phyloP scores from a whole-genome alignment of 2,329 filamentous ascomycete genomes.

The Epichloe baconii region DNA sequence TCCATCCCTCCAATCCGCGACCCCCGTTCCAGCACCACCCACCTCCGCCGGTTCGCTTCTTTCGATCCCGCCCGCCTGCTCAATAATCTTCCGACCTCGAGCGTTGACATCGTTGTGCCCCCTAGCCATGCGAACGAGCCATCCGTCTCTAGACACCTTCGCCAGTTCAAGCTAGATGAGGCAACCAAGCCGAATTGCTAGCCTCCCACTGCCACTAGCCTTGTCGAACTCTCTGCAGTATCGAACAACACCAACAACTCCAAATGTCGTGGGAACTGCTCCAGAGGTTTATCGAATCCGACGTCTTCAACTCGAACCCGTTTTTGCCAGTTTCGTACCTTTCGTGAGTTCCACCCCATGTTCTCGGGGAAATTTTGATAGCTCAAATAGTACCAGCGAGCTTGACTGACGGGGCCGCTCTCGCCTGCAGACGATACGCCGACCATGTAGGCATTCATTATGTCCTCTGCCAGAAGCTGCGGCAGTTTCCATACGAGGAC shows the following conservation, averaged over 20 bases:
- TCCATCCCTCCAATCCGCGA: constrained; percentile 4
- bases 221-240: not conserved
- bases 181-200: constrained; percentile 5
- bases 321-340: constrained; percentile 82
- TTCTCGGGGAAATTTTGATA: not conserved
- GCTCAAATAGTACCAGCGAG: not conserved
- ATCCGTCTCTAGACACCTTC: constrained; percentile 6
- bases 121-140: constrained; percentile 12
- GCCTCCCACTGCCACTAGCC: constrained; percentile 5
- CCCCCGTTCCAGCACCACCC: not conserved
- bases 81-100: not conserved
- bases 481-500: constrained; percentile 80
- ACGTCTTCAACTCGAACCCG: constrained; percentile 85
- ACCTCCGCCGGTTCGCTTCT: not conserved
- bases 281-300: constrained; percentile 82
- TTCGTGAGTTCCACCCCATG: constrained; percentile 47
- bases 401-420: not conserved
- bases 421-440: constrained; percentile 56
- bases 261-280: constrained; percentile 75
- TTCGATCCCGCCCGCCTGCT: not conserved
- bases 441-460: constrained; percentile 85
- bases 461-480: constrained; percentile 77
- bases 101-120: not conserved
- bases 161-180: constrained; percentile 12
- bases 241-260: constrained; percentile 6